Evolutionary conservation across 228 moss, liverwort and hornwort genomes (phyloP), one percentile per base, ranked within the genome.

Genomic region (Sphagnum fallax): DNA sequence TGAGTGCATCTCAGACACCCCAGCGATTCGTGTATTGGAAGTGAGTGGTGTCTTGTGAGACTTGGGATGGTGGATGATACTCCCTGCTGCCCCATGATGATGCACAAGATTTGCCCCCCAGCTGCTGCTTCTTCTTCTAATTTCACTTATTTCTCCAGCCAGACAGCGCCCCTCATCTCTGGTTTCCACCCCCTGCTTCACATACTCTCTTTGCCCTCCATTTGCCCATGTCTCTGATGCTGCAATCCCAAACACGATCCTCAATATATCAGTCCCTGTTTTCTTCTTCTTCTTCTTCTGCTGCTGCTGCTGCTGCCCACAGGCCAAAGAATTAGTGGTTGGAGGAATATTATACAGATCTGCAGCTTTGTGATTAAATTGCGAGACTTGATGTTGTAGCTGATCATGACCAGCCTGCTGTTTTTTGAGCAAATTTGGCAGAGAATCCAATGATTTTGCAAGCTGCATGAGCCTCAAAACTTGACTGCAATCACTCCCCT

Each of bases 151-250:
- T 81, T 68, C 66, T 89, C 91, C 67, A 85, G 72, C 69, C 84
- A 91, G 47, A 85, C 87, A 52, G 71, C 83, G 9, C 87, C 91
- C 49, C 83, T 74, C 78, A 81, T 91, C 4, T 71, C 68, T 5
- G 84, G 87, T 69, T 70, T 87, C 91, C 91, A 91, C 91, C 91
- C 91, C 89, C 1, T 89, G 75, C 83, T 85, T 91, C 52, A 91
- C 9, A 10, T 81, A 87, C 58, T 91, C 84, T 14, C 82, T 16
- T 16, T 16, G 16, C 16, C 16, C 16, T 16, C 16, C 70, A 52
- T 81, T 69, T 89, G 55, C 8, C 91, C 91, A 91, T 59, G 80
- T 79, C 51, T 75, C 83, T 6, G 77, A 74, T 10, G 78, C 87
- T 4, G 80, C 89, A 16, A 91, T 84, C 69, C 89, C 91, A 64